These are phyloP conservation scores for Boletales sp. DNA, from an alignment of 768 basidiomycete genomes.

Conservation along the genomic window DNA sequence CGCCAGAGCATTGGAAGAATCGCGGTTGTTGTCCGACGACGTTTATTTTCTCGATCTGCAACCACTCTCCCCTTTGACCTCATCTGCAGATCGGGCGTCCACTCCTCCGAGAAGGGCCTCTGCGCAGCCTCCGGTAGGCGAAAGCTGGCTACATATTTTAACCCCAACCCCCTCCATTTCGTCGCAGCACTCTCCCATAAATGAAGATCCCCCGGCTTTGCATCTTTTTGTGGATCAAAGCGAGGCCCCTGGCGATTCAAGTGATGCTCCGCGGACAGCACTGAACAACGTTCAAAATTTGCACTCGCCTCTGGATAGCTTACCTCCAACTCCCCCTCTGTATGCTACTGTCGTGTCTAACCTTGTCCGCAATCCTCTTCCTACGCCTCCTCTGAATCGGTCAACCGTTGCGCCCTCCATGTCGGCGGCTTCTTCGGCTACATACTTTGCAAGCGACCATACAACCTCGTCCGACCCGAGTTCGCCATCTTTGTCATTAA, in stretches of 20 bases:
- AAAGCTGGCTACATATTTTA: constrained; percentile 31
- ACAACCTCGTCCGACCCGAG: constrained; percentile 8
- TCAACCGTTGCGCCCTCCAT: constrained; percentile 7
- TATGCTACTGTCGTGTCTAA: constrained; percentile 26
- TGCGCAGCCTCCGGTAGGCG: constrained; percentile 20
- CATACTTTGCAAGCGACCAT: constrained; percentile 13
- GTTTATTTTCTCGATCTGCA: constrained; percentile 9
- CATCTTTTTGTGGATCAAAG: constrained; percentile 19
- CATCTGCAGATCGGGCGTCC: constrained; percentile 14
- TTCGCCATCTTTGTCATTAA: constrained; percentile 14
- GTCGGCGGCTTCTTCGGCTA: not conserved
- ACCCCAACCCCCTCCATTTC: constrained; percentile 24
- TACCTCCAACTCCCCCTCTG: constrained; percentile 16
- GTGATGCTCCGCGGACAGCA: constrained; percentile 1
- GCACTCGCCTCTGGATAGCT: constrained; percentile 1
- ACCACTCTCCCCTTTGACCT: constrained; percentile 4
- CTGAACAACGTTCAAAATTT: constrained; percentile 5
- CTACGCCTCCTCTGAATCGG: constrained; percentile 7
- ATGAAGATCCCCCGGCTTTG: constrained; percentile 28
- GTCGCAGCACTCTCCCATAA: constrained; percentile 10
- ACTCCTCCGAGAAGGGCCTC: constrained; percentile 12
- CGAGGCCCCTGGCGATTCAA: constrained; percentile 3
- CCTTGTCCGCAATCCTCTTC: constrained; percentile 12
- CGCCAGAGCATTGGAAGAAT: constrained; percentile 58
- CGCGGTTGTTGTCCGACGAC: constrained; percentile 27